Evolutionary conservation across 805 yeast genomes (phyloP), one percentile per base, ranked within the genome.

Genomic region (Metschnikowia gelsemii): DNA sequence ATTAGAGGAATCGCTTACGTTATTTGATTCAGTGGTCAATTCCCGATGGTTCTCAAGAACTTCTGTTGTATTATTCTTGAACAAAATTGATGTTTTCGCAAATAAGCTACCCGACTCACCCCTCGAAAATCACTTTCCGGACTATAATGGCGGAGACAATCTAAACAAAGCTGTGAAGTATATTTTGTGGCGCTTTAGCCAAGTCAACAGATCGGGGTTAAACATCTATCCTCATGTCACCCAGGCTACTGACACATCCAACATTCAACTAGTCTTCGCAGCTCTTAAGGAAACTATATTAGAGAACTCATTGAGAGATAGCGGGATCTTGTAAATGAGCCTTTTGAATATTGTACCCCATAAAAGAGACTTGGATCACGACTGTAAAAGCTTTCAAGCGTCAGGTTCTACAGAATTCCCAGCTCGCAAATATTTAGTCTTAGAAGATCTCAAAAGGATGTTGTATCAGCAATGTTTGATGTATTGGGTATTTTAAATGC

Each of bases 161-260:
- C 84, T 88, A 41, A 84, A 84, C 55, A 88, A 87, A 59, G 96
- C 96, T 14, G 95, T 93, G 25, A 88, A 87, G 62, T 89, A 88
- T 56, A 87, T 90, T 44, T 73, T 89, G 31, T 87, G 96, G 95
- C 75, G 95, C 57, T 89, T 89, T 59, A 82, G 87, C 28, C 88
- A 84, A 60, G 79, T 87, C 35, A 90, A 89, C 59, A 73, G 95
- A 50, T 81, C 93, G 1, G 87, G 88, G 16, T 69, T 88, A 48
- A 84, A 82, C 46, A 78, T 90, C 24, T 86, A 85, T 55, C 96
- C 96, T 9, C 95, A 89, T 62, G 85, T 89, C 18, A 89, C 97
- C 3, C 96, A 89, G 63, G 96, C 96, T 0, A 89, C 96, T 0
- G 96, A 89, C 60, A 89, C 96, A 5, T 80, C 87, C 21, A 89